Evolutionary conservation across 106 monocot genomes (phyloP).

Genomic region (Phalaenopsis equestris): DNA sequence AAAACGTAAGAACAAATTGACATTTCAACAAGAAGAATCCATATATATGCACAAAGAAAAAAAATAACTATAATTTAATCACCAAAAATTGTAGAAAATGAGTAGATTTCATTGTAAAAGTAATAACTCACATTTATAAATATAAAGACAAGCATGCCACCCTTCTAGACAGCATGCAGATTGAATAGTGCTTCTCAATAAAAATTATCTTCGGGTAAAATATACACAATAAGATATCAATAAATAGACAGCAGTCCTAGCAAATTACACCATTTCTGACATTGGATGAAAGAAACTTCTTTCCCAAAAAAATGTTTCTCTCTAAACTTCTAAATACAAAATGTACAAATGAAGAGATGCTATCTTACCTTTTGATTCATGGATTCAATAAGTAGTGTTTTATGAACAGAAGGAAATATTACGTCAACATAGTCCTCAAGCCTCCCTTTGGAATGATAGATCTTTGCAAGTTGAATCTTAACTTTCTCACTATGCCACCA

Average conservation of each 20-base stretch:
- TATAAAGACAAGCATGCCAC: neutral
- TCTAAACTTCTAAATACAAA: neutral
- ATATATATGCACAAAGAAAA: neutral
- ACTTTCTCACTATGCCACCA: conserved; percentile 86
- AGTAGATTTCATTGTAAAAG: neutral
- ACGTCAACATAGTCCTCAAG: conserved; percentile 62
- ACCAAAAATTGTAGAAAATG: neutral
- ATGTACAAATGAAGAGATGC: neutral
- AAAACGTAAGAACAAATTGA: neutral
- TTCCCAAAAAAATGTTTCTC: neutral
- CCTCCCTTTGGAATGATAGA: conserved; percentile 68
- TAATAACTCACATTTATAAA: neutral
- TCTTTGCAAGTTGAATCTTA: conserved; percentile 76
- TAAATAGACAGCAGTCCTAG: neutral
- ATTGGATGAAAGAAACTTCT: neutral
- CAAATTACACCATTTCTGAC: neutral
- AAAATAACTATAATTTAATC: neutral
- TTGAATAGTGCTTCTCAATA: neutral
- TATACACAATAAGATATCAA: neutral
- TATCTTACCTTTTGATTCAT: conserved; percentile 59
- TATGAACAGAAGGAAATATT: conserved; percentile 45
- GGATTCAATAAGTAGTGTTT: conserved; percentile 58
- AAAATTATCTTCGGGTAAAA: neutral
- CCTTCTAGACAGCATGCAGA: neutral
- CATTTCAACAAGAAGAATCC: neutral